Conservation (phyloP, 371 early-diverging fungal species). For the Batkoa obscura region DNA sequence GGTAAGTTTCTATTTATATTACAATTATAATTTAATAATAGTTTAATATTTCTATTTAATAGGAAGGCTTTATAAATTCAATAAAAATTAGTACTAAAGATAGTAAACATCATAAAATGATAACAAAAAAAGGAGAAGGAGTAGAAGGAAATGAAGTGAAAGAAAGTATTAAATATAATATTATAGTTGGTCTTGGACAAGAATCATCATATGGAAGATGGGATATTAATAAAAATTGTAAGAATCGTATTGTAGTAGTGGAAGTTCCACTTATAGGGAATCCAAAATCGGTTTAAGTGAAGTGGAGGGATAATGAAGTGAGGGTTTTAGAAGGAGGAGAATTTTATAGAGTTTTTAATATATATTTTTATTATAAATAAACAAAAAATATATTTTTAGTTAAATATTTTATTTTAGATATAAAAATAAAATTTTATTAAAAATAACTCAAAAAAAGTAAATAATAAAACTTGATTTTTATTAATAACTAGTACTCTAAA, state of each 20-base stretch:
- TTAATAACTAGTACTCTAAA: no score
- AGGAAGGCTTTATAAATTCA: slow-evolving; percentile 18
- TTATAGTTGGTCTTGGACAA: slow-evolving; percentile 67
- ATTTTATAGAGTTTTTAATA: no score
- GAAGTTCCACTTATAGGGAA: not conserved
- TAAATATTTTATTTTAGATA: no score
- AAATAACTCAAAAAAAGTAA: no score
- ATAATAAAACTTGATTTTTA: no score
- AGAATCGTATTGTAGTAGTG: slow-evolving; percentile 23
- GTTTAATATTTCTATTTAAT: not conserved
- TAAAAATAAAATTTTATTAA: no score
- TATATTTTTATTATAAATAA: no score
- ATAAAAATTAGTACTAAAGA: slow-evolving; percentile 11
- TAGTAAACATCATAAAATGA: not conserved
- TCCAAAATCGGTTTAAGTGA: not conserved
- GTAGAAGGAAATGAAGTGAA: no score
- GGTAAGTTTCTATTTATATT: slow-evolving; percentile 8
- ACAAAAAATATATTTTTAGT: no score
- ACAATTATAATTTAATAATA: not conserved
- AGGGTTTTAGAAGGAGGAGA: no score
- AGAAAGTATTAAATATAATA: slow-evolving; percentile 23
- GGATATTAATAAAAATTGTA: slow-evolving; percentile 45
- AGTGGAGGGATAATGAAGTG: no score
- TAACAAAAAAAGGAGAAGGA: slow-evolving; percentile 7
- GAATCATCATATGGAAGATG: slow-evolving; percentile 86